A percentile compares a stretch with the other conserved stretches of the same genome.
Conservation (phyloP, 2,329 filamentous ascomycete genomes). For the Leptographium lundbergii region DNA sequence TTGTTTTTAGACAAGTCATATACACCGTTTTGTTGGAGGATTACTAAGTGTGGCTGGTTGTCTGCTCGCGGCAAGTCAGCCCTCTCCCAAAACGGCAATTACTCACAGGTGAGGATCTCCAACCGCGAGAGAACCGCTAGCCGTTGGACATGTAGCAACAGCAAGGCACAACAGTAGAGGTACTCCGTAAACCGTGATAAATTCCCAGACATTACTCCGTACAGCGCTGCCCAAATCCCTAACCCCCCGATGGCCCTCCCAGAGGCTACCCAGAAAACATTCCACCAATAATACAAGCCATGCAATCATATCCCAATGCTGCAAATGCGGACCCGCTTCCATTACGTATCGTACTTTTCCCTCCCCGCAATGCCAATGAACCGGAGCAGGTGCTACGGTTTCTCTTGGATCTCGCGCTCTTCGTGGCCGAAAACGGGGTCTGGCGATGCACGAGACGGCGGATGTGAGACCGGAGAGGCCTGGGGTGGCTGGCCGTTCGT, state of each 20-base stretch:
- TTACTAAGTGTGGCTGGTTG: too few relatives aligned
- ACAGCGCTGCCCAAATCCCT: not conserved
- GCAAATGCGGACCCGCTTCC: not conserved
- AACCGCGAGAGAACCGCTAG: too few relatives aligned
- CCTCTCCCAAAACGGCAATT: too few relatives aligned
- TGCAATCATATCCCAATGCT: not conserved
- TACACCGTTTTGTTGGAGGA: too few relatives aligned
- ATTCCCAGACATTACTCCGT: not conserved
- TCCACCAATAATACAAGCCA: not conserved
- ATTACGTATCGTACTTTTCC: not conserved
- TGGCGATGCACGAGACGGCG: not conserved
- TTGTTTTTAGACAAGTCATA: too few relatives aligned
- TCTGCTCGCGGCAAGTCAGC: too few relatives aligned
- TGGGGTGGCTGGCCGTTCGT: not conserved
- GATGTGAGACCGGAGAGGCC: not conserved
- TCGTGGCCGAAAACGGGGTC: not conserved
- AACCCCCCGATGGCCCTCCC: not conserved
- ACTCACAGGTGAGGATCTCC: too few relatives aligned
- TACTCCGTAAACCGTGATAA: not conserved
- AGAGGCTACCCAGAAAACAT: not conserved
- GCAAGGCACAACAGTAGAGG: too few relatives aligned
- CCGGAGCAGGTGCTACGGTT: not conserved
- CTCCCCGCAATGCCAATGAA: not conserved
- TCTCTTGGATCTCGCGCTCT: constrained; percentile 4
- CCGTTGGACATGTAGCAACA: too few relatives aligned